Base-by-base conservation (phyloP, 1,139 yeast species). In the Taphrina deformans region DNA sequence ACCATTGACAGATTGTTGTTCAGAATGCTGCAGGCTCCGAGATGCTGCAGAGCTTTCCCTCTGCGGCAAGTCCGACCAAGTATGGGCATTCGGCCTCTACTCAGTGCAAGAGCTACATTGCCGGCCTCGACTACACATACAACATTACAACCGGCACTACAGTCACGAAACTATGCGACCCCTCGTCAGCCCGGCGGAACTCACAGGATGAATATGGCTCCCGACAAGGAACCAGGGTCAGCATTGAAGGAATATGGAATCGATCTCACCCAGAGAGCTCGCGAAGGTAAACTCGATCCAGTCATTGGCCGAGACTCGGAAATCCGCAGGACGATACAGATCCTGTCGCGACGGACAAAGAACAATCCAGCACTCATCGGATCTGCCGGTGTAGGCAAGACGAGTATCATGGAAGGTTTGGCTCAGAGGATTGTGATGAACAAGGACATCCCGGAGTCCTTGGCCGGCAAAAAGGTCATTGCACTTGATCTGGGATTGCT, bases 261-360 rank as follows among this genome's bases (percentile, higher is more conserved):
- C 0, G 93, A 93, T 75, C 78, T 93, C 69, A 93, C 98, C 1
- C 85, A 86, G 68, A 75, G 92, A 69, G 99, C 99, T 1, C 81
- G 82, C 70, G 89, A 88, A 68, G 98, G 99, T 53, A 91, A 91
- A 73, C 79, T 93, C 46, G 99, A 93, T 73, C 98, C 99, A 0
- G 98, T 93, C 31, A 93, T 93, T 72, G 99, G 99, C 1, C 81
- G 99, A 69, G 98, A 93, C 72, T 97, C 91, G 70, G 99, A 93
- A 73, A 93, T 93, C 67, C 82, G 93, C 67, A 80, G 99, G 66
- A 92, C 98, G 0, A 87, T 93, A 65, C 98, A 93, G 75, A 91
- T 93, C 63, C 78, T 93, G 58, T 89, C 97, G 0, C 80, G 99
- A 71, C 81, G 99, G 74, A 91, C 97, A 1, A 93, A 93, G 75